Conservation (phyloP, 2,329 filamentous ascomycete genomes). For the Berkeleyomyces rouxiae region DNA sequence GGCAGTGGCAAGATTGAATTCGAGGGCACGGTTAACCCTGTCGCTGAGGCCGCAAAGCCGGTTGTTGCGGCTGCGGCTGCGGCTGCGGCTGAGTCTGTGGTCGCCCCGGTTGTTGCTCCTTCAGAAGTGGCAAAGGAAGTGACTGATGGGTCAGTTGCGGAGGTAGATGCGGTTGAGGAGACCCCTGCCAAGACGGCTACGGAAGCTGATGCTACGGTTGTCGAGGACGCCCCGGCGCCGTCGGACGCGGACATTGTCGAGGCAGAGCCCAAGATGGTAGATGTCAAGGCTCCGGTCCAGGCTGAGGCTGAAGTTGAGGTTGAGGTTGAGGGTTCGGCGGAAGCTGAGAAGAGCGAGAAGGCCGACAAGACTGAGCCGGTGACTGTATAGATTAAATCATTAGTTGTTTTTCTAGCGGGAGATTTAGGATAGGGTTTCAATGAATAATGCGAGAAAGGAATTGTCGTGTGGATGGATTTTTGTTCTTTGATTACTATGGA, state of each 20-base stretch:
- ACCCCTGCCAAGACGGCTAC: not conserved
- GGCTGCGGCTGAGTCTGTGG: not conserved
- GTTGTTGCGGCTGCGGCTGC: not conserved
- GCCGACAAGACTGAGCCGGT: conserved; percentile 8
- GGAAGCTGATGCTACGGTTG: not conserved
- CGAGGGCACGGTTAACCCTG: conserved; percentile 20
- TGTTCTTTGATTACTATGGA: too few relatives aligned
- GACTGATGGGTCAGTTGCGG: not conserved
- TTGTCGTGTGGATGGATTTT: too few relatives aligned
- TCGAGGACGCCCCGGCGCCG: not conserved
- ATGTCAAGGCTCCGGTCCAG: too few relatives aligned
- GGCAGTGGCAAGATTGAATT: conserved; percentile 30
- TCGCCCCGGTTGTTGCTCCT: not conserved
- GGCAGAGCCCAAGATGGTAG: not conserved
- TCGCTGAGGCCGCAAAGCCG: not conserved
- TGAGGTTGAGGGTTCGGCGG: not conserved
- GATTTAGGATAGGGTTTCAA: too few relatives aligned
- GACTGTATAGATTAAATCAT: not conserved
- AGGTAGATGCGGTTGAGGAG: not conserved
- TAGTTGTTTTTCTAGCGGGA: not conserved
- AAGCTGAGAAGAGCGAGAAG: not conserved
- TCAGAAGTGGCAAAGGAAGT: not conserved
- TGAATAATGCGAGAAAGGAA: too few relatives aligned
- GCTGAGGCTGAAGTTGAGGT: not conserved
- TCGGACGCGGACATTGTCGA: not conserved